These are phyloP conservation scores for Usnea hakonensis DNA, from an alignment of 495 filamentous ascomycete species.

Conservation along the genomic window DNA sequence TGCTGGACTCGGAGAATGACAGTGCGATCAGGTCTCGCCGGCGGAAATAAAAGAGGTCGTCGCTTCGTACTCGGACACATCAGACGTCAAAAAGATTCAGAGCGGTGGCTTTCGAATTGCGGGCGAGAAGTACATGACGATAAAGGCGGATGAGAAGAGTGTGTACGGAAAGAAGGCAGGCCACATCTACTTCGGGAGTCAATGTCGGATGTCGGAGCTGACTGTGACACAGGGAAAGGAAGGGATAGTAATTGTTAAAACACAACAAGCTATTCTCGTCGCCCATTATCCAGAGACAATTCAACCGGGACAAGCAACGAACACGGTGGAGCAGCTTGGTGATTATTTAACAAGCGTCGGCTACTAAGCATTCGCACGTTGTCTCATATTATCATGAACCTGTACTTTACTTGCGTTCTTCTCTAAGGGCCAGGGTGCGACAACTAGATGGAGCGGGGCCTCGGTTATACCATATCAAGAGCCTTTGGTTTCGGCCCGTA, in stretches of 20 bases:
- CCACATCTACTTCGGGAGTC: neutral
- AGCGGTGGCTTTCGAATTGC: slow-evolving; percentile 60
- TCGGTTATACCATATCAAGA: neutral
- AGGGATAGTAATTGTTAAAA: slow-evolving; percentile 73
- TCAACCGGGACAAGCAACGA: slow-evolving; percentile 57
- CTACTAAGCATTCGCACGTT: slow-evolving; percentile 42
- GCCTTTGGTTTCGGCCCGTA: neutral
- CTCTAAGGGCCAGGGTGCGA: slow-evolving; percentile 4
- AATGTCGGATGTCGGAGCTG: neutral
- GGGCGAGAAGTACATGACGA: slow-evolving; percentile 63
- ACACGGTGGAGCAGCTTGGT: slow-evolving; percentile 57
- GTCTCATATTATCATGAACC: slow-evolving; percentile 14
- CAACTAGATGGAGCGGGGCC: slow-evolving; percentile 4
- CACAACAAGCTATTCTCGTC: slow-evolving; percentile 76
- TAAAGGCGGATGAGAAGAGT: slow-evolving; percentile 66
- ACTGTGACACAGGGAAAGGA: slow-evolving; percentile 57
- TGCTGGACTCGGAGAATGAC: neutral
- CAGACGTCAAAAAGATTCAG: slow-evolving; percentile 41
- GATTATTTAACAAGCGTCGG: slow-evolving; percentile 66
- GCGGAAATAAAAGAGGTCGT: slow-evolving; percentile 55
- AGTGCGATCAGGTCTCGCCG: slow-evolving; percentile 41
- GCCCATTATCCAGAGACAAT: slow-evolving; percentile 69
- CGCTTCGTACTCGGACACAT: slow-evolving; percentile 38
- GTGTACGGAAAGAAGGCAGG: slow-evolving; percentile 74
- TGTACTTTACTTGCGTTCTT: slow-evolving; percentile 25